phyloP scores from a whole-genome alignment of 495 filamentous ascomycete species.

The Penicillium egyptiacum region DNA sequence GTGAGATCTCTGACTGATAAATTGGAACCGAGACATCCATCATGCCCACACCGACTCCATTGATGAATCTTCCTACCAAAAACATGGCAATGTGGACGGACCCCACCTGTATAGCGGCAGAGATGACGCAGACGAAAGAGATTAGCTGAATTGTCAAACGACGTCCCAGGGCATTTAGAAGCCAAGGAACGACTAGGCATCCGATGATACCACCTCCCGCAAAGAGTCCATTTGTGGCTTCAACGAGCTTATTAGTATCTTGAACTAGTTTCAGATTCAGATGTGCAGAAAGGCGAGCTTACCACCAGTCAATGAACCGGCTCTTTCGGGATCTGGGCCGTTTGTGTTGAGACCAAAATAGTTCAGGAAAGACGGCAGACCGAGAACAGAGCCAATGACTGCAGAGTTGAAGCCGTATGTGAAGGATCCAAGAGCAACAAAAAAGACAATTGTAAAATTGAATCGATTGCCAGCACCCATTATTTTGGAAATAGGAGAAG shows the following conservation, averaged over 20 bases:
- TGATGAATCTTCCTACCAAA: background rate
- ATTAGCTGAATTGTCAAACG: background rate
- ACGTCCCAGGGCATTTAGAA: background rate
- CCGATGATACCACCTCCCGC: background rate
- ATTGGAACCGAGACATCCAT: background rate
- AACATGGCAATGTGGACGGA: background rate
- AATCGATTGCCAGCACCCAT: no score
- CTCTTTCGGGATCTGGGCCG: no score
- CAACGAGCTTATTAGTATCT: background rate
- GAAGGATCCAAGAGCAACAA: background rate
- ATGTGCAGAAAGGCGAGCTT: no score
- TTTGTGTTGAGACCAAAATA: background rate
- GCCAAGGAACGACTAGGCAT: background rate
- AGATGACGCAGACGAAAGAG: background rate
- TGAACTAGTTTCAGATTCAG: background rate
- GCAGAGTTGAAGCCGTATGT: background rate
- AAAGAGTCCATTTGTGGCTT: background rate
- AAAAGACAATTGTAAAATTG: no score
- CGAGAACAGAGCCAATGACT: background rate
- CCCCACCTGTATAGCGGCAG: background rate
- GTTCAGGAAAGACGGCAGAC: background rate
- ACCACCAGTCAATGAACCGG: no score
- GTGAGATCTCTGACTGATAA: background rate
- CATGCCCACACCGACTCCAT: background rate
- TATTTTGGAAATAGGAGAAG: no score